Evolutionary conservation across 306 rosid species (phyloP), one percentile per base, ranked within the genome.

Genomic region (Glycine latifolia): DNA sequence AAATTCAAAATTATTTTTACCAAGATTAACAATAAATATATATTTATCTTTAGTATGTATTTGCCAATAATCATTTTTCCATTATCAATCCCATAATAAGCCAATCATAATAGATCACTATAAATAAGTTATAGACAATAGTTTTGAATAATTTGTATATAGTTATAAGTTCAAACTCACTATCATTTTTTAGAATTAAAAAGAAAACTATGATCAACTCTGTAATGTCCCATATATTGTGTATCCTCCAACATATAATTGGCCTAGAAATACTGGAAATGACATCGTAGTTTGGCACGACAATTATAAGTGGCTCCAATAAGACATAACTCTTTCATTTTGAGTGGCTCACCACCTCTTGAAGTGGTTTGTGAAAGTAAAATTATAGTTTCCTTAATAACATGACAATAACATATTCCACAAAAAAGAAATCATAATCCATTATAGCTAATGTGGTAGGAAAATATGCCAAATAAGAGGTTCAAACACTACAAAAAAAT

Each of bases 371-470:
- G 5, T 37, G 33, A 54, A 67, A 41, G 82, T 56, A 55, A 68
- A 61, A 43, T 52, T 69, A 43, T 49, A 69, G 46, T 79, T 68
- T 79, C 77, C 82, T 54, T 31, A 67, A n/a, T 26, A 66, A 66
- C n/a, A 6, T 75, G 37, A 37, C 13, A 62, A 37, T 26, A 61
- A 47, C 14, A 75, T 52, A 75, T 75, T 67, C 63, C 62, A n/a
- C 33, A 8, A 26, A 26, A 26, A 26, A 26, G 2, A 54, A 55
- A 56, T 54, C 71, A 56, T 35, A 66, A 46, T 67, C 53, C 52
- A 67, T 67, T 41, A 43, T 43, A 8, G 73, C 8, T 2, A 9
- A 67, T 67, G 53, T 67, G 73, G 73, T 67, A 43, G 14, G 31
- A 43, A 67, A 4, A 43, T 53, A 67, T 67, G 52, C 73, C 35